A percentile compares a stretch with the other conserved stretches of the same genome.
These are phyloP conservation scores for Cyanidioschyzon merolae DNA, from an alignment of 23 red algal species.

Conservation along the genomic window DNA sequence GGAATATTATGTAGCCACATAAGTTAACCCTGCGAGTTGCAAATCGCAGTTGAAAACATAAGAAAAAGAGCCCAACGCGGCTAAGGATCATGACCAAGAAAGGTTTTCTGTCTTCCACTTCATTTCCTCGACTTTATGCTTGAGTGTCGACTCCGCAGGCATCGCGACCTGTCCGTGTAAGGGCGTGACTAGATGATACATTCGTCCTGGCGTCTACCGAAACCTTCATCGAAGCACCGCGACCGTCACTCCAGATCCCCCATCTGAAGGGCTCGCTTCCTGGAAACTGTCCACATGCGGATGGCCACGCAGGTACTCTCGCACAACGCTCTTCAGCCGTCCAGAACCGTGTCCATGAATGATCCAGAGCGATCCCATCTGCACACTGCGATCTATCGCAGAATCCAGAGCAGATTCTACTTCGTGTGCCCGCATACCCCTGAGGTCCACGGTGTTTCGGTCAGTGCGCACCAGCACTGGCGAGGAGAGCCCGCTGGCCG, in stretches of 20 bases:
- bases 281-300: constrained; percentile 34
- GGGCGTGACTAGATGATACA: no score
- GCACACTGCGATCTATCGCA: constrained; percentile 43
- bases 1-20: no score
- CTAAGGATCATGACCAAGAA: no score
- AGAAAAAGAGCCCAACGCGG: no score
- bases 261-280: constrained; percentile 44
- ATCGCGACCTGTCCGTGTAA: no score
- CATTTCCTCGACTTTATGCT: no score
- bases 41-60: no score
- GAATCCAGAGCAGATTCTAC: constrained; percentile 31
- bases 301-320: constrained; percentile 48
- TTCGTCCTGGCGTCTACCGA: no score
- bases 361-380: constrained; percentile 56
- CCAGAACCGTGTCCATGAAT: constrained; percentile 90
- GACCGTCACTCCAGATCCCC: constrained; percentile 56
- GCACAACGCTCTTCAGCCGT: constrained; percentile 33
- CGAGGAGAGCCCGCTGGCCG: neutral
- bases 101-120: no score
- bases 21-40: no score
- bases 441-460: constrained; percentile 64
- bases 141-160: no score
- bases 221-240: constrained; percentile 27
- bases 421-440: constrained; percentile 67
- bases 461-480: constrained; percentile 26